Conservation (phyloP, 164 flowering plant species). For the Macadamia tetraphylla region DNA sequence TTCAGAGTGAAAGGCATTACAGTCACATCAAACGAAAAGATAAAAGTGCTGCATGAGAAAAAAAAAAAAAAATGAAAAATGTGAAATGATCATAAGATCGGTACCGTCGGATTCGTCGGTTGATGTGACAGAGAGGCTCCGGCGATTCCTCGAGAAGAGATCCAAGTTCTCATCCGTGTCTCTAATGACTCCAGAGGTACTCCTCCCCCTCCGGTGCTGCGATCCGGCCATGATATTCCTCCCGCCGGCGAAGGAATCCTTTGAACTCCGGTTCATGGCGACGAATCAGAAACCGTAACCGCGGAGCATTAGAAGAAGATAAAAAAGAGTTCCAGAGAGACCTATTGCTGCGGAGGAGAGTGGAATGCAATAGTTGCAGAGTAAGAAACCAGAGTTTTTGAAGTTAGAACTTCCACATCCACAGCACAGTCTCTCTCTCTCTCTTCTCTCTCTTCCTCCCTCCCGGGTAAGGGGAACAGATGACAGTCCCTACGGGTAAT, state of each 20-base stretch:
- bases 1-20: not conserved
- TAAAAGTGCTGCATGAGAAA: not conserved
- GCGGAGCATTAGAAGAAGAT: not conserved
- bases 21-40: not conserved
- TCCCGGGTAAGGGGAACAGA: not conserved
- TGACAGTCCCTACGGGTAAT: not conserved
- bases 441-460: no score
- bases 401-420: not conserved
- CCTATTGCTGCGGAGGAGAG: not conserved
- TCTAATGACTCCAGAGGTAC: conserved; percentile 24
- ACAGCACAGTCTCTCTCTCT: no score
- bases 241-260: conserved; percentile 34
- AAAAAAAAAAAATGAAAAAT: not conserved
- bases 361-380: conserved; percentile 18
- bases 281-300: conserved; percentile 3
- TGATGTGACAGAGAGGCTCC: conserved; percentile 42
- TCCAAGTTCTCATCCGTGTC: conserved; percentile 57
- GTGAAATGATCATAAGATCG: conserved; percentile 5
- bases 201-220: conserved; percentile 53
- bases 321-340: not conserved
- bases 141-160: conserved; percentile 73
- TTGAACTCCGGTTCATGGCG: conserved; percentile 37
- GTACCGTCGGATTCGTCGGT: conserved; percentile 67
- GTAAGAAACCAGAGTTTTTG: not conserved
- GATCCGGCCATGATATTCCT: conserved; percentile 29